Conservation (phyloP, 1,284 basidiomycete species). For the Austroboletus rostrupii region DNA sequence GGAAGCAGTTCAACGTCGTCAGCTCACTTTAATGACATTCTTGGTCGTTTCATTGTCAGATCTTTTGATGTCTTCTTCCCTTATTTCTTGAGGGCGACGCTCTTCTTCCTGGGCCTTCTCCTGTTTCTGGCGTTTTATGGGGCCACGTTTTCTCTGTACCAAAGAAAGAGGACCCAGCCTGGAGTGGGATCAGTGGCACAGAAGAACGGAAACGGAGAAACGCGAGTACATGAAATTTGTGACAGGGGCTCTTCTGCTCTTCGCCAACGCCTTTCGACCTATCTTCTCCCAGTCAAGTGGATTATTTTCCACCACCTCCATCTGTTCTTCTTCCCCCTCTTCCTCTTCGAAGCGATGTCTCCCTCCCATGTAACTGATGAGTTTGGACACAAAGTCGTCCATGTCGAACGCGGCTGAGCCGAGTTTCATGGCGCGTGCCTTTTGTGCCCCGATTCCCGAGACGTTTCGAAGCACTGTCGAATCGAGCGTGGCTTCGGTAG, state of each 20-base stretch:
- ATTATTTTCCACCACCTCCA: conserved; percentile 39
- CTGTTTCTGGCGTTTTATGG: conserved; percentile 59
- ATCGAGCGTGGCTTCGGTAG: conserved; percentile 78
- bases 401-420: conserved; percentile 79
- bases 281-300: conserved; percentile 70
- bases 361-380: conserved; percentile 71
- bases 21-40: conserved; percentile 62
- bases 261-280: conserved; percentile 67
- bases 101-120: conserved; percentile 71
- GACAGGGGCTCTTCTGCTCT: conserved; percentile 68
- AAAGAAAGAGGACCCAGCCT: conserved; percentile 78
- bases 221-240: conserved; percentile 76
- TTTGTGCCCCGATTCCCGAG: conserved; percentile 68
- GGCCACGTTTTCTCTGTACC: conserved; percentile 67
- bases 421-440: conserved; percentile 83
- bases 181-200: conserved; percentile 2
- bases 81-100: conserved; percentile 68
- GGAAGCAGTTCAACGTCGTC: background rate
- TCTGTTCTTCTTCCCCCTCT: conserved; percentile 40
- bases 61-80: conserved; percentile 70
- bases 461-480: conserved; percentile 68
- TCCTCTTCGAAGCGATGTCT: conserved; percentile 45
- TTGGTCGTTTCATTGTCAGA: conserved; percentile 81
- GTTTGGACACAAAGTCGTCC: conserved; percentile 75
- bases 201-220: background rate